Percentiles rank a stretch among this genome's conserved stretches.
These are phyloP conservation scores for Diaporthe citriasiana DNA, from an alignment of 2,329 filamentous ascomycete species.

Conservation along the genomic window DNA sequence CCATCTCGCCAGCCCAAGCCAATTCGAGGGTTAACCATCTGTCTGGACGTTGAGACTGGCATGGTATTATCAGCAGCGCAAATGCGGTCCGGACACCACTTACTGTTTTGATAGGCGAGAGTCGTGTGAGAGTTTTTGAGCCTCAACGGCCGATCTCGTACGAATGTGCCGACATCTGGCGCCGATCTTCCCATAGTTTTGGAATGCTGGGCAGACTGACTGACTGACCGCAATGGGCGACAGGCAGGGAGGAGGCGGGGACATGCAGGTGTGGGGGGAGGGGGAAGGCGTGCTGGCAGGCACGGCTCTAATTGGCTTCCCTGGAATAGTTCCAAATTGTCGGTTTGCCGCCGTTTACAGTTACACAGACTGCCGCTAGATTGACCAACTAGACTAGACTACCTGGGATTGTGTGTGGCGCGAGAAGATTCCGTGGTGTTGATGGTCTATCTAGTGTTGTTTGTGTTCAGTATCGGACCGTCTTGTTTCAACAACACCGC, in stretches of 20 bases:
- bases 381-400: background rate
- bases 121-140: constrained; percentile 9
- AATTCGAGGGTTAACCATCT: background rate
- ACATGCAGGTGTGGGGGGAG: constrained; percentile 1
- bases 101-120: background rate
- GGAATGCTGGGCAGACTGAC: background rate
- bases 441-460: constrained; percentile 13
- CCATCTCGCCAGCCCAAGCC: background rate
- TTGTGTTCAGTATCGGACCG: constrained; percentile 4
- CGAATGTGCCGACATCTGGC: constrained; percentile 27
- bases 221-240: background rate
- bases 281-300: constrained; percentile 10
- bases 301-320: constrained; percentile 12
- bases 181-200: constrained; percentile 15
- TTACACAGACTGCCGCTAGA: background rate
- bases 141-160: constrained; percentile 21
- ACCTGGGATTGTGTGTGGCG: background rate
- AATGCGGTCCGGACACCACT: background rate
- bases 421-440: background rate
- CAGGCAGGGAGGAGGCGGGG: constrained; percentile 3
- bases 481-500: constrained; percentile 7
- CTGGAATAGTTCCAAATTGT: constrained; percentile 1
- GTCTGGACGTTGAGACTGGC: background rate
- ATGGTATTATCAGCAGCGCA: background rate
- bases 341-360: constrained; percentile 23